phyloP scores from a whole-genome alignment of 2,329 filamentous ascomycete species.

The Verticillium nonalfalfae region DNA sequence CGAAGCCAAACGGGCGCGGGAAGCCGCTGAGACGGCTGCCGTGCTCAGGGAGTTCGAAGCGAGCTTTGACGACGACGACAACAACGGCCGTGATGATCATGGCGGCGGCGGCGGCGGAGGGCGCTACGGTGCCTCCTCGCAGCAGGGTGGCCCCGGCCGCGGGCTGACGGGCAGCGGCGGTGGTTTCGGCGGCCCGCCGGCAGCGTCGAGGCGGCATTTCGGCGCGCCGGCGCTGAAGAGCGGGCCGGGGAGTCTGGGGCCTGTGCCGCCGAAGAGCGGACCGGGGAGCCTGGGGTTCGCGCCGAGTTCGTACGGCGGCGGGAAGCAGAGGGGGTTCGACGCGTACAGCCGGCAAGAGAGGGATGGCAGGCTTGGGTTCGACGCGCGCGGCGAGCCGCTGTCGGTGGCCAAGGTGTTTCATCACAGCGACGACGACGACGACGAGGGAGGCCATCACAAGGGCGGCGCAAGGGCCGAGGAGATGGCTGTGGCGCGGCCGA shows the following conservation, averaged over 20 bases:
- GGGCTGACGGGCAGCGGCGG: slow-evolving; percentile 15
- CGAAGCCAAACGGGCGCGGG: slow-evolving; percentile 78
- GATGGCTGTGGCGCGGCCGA: slow-evolving; percentile 55
- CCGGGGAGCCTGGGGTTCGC: slow-evolving; percentile 55
- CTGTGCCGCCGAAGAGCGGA: slow-evolving; percentile 50
- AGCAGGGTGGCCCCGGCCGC: slow-evolving; percentile 2
- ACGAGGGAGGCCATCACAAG: slow-evolving; percentile 43
- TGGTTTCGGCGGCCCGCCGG: slow-evolving; percentile 4
- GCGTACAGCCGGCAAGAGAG: slow-evolving; percentile 28
- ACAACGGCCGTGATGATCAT: slow-evolving; percentile 26
- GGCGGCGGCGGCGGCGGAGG: slow-evolving; percentile 6
- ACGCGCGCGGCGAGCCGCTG: slow-evolving; percentile 38
- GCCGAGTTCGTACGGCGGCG: slow-evolving; percentile 32
- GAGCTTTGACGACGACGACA: slow-evolving; percentile 60
- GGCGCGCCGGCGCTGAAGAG: slow-evolving; percentile 49
- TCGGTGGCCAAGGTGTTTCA: slow-evolving; percentile 68
- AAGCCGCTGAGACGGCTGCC: slow-evolving; percentile 80
- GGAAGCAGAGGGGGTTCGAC: slow-evolving; percentile 49
- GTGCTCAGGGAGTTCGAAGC: slow-evolving; percentile 86
- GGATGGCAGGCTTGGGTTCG: slow-evolving; percentile 29
- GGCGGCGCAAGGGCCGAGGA: slow-evolving; percentile 45
- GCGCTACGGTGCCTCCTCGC: background rate
- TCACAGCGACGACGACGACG: slow-evolving; percentile 55
- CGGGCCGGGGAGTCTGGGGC: slow-evolving; percentile 57
- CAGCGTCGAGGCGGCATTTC: slow-evolving; percentile 49